Percentiles rank a stretch among this genome's conserved stretches.
Evolutionary conservation across 1,284 basidiomycete species (phyloP).

Genomic region (Ustilago hordei): DNA sequence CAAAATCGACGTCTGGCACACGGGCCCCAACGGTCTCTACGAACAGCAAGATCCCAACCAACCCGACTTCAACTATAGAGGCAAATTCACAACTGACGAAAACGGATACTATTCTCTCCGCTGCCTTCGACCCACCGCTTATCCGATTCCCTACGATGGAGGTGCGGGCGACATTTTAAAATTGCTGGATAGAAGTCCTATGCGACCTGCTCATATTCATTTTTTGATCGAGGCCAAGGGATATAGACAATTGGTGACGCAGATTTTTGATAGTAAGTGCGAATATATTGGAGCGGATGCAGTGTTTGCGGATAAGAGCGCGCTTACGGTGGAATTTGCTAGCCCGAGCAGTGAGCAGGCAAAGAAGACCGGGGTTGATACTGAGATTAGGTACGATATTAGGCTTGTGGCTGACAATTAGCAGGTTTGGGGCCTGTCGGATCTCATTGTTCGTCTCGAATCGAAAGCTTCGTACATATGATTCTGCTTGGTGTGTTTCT

Average conservation of each 20-base stretch:
- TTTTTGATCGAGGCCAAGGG: constrained; percentile 38
- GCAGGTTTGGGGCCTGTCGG: not conserved
- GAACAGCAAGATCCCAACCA: constrained; percentile 70
- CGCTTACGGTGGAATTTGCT: constrained; percentile 66
- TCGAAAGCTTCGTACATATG: not conserved
- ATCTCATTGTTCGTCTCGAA: not conserved
- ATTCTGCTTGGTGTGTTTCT: not conserved
- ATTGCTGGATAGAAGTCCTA: constrained; percentile 70
- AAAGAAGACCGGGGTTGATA: constrained; percentile 27
- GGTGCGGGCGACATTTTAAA: constrained; percentile 69
- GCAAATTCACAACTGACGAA: constrained; percentile 67
- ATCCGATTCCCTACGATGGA: constrained; percentile 70
- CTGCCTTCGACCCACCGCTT: constrained; percentile 69
- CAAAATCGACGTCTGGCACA: constrained; percentile 70
- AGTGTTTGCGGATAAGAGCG: constrained; percentile 71
- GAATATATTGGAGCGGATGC: constrained; percentile 70
- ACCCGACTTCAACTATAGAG: constrained; percentile 69
- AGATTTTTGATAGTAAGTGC: constrained; percentile 69
- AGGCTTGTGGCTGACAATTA: constrained; percentile 46
- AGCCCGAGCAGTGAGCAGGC: constrained; percentile 40
- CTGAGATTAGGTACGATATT: constrained; percentile 63
- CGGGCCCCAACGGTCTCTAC: constrained; percentile 70
- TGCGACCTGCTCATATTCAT: constrained; percentile 71
- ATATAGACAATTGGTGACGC: constrained; percentile 39
- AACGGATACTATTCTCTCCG: constrained; percentile 67